Percentiles rank a stretch among this genome's conserved stretches.
These are phyloP conservation scores for Mycosarcoma mackinlayi DNA, from an alignment of 1,284 basidiomycete genomes.

Conservation along the genomic window DNA sequence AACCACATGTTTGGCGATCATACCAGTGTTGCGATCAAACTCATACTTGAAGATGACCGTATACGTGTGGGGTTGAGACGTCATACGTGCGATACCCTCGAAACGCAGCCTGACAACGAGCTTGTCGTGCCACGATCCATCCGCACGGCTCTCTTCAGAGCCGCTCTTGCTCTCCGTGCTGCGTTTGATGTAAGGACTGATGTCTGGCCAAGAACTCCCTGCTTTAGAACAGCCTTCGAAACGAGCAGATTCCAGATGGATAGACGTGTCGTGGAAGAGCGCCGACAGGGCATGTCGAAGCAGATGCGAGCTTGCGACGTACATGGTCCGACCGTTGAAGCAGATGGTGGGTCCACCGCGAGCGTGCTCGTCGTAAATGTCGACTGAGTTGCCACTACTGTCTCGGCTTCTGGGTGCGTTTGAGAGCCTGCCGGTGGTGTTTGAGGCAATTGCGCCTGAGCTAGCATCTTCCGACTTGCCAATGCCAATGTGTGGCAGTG, in stretches of 20 bases:
- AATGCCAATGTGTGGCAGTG: slow-evolving; percentile 34
- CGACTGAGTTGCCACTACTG: slow-evolving; percentile 6
- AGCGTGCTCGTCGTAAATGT: slow-evolving; percentile 14
- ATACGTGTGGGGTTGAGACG: slow-evolving; percentile 56
- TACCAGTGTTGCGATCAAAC: slow-evolving; percentile 59
- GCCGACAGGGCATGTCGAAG: slow-evolving; percentile 56
- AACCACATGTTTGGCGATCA: slow-evolving; percentile 57
- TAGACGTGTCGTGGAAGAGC: slow-evolving; percentile 52
- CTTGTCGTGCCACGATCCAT: slow-evolving; percentile 35
- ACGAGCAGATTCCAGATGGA: slow-evolving; percentile 51
- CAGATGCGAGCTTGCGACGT: slow-evolving; percentile 56
- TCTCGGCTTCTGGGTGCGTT: not conserved
- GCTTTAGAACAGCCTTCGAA: slow-evolving; percentile 45
- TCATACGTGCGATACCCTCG: slow-evolving; percentile 54
- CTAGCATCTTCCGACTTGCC: slow-evolving; percentile 14
- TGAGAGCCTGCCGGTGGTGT: not conserved
- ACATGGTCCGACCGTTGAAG: slow-evolving; percentile 60
- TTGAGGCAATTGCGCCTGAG: not conserved
- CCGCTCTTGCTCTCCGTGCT: not conserved
- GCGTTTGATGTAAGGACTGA: slow-evolving; percentile 25
- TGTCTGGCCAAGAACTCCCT: slow-evolving; percentile 40
- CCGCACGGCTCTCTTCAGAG: not conserved
- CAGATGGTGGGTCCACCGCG: slow-evolving; percentile 46
- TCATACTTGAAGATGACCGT: slow-evolving; percentile 64
- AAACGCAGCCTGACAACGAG: slow-evolving; percentile 57